Conservation (phyloP, 2,329 filamentous ascomycete species). For the Arthrobotrys iridis region DNA sequence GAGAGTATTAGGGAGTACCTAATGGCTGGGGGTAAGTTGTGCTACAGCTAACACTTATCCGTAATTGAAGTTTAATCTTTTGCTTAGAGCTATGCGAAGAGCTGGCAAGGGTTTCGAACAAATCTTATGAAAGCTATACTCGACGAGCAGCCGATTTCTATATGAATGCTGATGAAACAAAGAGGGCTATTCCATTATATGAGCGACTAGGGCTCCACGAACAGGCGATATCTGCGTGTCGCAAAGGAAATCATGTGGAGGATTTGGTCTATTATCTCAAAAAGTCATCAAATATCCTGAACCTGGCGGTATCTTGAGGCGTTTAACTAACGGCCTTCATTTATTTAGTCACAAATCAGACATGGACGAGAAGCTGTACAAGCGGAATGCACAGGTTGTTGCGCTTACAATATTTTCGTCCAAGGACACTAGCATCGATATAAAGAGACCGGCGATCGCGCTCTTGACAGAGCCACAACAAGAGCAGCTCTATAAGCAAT, state of each 20-base stretch:
- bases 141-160: slow-evolving; percentile 14
- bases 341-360: not conserved
- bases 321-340: not conserved
- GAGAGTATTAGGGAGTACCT: slow-evolving; percentile 24
- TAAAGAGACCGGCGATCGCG: slow-evolving; percentile 9
- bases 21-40: slow-evolving; percentile 9
- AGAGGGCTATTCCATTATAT: slow-evolving; percentile 8
- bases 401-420: slow-evolving; percentile 1
- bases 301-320: not conserved
- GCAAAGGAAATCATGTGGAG: not conserved
- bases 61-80: not conserved
- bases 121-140: not conserved
- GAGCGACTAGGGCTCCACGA: slow-evolving; percentile 1
- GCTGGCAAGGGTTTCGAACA: not conserved
- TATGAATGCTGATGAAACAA: not conserved
- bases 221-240: slow-evolving; percentile 2
- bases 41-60: not conserved
- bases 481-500: slow-evolving; percentile 18
- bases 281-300: not conserved
- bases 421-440: not conserved
- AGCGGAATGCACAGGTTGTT: not conserved
- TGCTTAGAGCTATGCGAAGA: slow-evolving; percentile 13
- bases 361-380: not conserved
- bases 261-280: slow-evolving; percentile 6
- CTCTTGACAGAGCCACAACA: slow-evolving; percentile 9